Percentiles rank a stretch among this genome's conserved stretches.
Conservation (phyloP, 148 eudicot genomes). For the Spergularia bocconei region DNA sequence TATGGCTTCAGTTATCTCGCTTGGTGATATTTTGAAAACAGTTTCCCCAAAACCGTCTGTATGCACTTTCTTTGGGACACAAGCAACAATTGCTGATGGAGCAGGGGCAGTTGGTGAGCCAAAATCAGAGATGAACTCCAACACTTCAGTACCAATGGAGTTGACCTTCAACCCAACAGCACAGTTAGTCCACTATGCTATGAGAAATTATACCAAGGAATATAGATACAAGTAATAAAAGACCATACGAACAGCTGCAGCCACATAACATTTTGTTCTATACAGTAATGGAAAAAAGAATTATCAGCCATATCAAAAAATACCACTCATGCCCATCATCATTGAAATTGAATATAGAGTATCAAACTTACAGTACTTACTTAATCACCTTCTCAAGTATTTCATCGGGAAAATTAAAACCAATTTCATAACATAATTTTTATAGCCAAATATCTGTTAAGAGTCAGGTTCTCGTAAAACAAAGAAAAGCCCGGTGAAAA, state of each 20-base stretch:
- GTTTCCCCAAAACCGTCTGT: constrained; percentile 72
- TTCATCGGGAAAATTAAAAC: too few species aligned
- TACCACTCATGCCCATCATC: too few species aligned
- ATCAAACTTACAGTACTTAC: too few species aligned
- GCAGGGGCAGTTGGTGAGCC: constrained; percentile 86
- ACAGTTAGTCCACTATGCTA: neutral
- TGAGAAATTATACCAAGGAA: neutral
- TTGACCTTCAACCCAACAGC: constrained; percentile 58
- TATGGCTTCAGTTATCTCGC: constrained; percentile 79
- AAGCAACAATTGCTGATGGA: constrained; percentile 98
- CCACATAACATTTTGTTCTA: neutral
- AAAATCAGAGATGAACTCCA: constrained; percentile 88
- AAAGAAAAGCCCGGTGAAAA: too few species aligned
- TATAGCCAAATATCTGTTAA: too few species aligned
- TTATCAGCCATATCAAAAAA: too few species aligned
- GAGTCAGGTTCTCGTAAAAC: too few species aligned
- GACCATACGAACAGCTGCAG: neutral
- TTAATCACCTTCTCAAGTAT: too few species aligned
- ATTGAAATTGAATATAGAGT: too few species aligned
- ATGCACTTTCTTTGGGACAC: constrained; percentile 87
- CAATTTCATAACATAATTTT: too few species aligned
- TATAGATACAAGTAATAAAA: neutral
- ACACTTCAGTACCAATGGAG: constrained; percentile 71
- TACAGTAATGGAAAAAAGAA: neutral
- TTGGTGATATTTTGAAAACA: constrained; percentile 69